These are phyloP conservation scores for Rhizopogon vinicolor DNA, from an alignment of 768 basidiomycete genomes.

Conservation along the genomic window DNA sequence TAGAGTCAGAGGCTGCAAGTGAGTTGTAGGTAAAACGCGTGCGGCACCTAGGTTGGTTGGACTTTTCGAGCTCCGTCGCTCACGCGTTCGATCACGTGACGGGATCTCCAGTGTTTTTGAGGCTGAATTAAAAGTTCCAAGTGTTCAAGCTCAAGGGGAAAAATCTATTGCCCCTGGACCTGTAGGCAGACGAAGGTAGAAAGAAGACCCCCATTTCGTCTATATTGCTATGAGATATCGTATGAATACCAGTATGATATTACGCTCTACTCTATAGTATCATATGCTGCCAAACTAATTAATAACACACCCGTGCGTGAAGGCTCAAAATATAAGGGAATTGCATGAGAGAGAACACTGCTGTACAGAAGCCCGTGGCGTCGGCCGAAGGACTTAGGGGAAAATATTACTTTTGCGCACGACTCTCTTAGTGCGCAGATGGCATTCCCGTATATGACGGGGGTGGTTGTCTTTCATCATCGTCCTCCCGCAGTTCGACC, in stretches of 20 bases:
- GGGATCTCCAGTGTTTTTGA: too few species aligned
- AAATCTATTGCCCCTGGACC: neutral
- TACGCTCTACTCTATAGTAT: neutral
- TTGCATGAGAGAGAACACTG: neutral
- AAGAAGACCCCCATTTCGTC: too few species aligned
- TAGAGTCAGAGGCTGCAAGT: neutral
- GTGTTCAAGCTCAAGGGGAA: neutral
- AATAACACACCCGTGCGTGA: too few species aligned
- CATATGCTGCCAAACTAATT: neutral
- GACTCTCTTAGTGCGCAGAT: neutral
- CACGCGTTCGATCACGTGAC: slow-evolving; percentile 19
- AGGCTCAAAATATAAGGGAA: too few species aligned
- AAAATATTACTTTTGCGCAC: neutral
- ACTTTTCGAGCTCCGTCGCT: slow-evolving; percentile 13
- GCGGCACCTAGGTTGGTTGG: slow-evolving; percentile 1
- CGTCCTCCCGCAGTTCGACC: neutral
- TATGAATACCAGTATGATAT: neutral
- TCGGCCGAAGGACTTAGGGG: neutral
- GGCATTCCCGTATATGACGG: neutral
- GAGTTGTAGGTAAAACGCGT: neutral
- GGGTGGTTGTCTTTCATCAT: neutral
- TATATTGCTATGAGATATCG: neutral
- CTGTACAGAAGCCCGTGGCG: neutral
- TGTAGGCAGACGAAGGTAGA: too few species aligned
- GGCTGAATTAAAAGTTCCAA: too few species aligned